These are phyloP conservation scores for Aspergillus japonicus DNA, from an alignment of 2,329 filamentous ascomycete species.

Conservation along the genomic window DNA sequence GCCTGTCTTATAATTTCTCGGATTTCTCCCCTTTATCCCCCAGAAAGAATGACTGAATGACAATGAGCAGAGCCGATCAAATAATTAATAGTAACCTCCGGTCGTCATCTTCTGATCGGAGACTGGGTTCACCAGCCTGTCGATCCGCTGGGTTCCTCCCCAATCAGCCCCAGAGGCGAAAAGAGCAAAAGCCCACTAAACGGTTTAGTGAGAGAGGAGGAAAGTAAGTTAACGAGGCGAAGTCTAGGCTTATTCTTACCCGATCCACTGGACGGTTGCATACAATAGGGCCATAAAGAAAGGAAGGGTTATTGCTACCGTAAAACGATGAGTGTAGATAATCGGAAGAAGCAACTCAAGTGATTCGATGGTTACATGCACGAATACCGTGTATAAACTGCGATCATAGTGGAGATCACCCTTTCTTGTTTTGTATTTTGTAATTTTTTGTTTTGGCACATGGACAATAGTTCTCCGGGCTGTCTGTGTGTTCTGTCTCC, in stretches of 20 bases:
- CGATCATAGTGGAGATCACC: too few species aligned
- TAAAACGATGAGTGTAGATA: neutral
- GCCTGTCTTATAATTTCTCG: neutral
- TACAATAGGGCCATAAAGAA: neutral
- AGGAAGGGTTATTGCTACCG: neutral
- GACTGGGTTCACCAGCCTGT: neutral
- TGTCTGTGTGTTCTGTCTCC: too few species aligned
- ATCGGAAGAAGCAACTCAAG: too few species aligned
- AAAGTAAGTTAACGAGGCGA: neutral
- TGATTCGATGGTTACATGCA: too few species aligned
- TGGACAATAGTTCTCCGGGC: too few species aligned
- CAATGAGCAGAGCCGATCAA: neutral
- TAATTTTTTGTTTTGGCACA: too few species aligned
- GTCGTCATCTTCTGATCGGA: constrained; percentile 4
- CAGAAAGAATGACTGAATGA: neutral
- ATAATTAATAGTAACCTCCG: constrained; percentile 1
- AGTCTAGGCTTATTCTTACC: neutral
- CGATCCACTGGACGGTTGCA: neutral
- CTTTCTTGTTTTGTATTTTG: too few species aligned
- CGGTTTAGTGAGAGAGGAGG: neutral
- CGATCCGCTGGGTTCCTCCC: constrained; percentile 14
- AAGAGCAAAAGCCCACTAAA: neutral
- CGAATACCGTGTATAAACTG: too few species aligned
- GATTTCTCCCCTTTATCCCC: neutral
- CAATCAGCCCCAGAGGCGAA: constrained; percentile 9